A percentile compares a stretch with the other conserved stretches of the same genome.
Conservation (phyloP, 371 early-diverging fungal genomes). For the Cokeromyces recurvatus region DNA sequence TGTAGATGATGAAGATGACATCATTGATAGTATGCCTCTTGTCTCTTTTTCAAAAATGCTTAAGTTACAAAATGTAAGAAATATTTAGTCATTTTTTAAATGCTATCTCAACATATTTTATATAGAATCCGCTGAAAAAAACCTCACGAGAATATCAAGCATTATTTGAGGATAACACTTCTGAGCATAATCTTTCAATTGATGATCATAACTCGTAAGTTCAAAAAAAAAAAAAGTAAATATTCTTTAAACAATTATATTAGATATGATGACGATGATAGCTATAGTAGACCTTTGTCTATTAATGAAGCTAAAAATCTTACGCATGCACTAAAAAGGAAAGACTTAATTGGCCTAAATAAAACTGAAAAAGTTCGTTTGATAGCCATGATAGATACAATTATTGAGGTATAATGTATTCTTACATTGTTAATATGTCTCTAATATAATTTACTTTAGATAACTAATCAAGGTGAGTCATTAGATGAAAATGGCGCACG, state of each 20-base stretch:
- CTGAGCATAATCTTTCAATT: too few species aligned
- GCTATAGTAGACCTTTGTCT: slow-evolving; percentile 30
- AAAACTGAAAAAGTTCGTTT: slow-evolving; percentile 41
- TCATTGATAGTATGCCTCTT: slow-evolving; percentile 41
- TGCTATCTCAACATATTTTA: too few species aligned
- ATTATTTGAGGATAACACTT: too few species aligned
- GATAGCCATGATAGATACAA: slow-evolving; percentile 58
- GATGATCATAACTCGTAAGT: slow-evolving; percentile 1
- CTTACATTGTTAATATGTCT: too few species aligned
- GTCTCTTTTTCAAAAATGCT: slow-evolving; percentile 48
- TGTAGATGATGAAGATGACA: slow-evolving; percentile 41
- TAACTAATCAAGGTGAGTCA: slow-evolving; percentile 63
- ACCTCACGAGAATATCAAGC: too few species aligned
- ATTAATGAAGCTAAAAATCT: slow-evolving; percentile 23
- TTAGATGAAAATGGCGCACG: slow-evolving; percentile 90
- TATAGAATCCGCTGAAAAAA: too few species aligned
- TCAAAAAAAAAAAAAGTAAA: neutral
- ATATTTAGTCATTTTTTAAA: too few species aligned
- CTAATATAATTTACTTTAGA: slow-evolving; percentile 26
- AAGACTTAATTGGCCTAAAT: slow-evolving; percentile 43
- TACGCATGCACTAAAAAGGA: slow-evolving; percentile 33
- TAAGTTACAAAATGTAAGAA: slow-evolving; percentile 46
- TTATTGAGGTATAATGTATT: slow-evolving; percentile 47
- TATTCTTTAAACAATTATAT: too few species aligned
- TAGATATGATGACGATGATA: slow-evolving; percentile 14